Percentiles rank a stretch among this genome's conserved stretches.
phyloP scores from a whole-genome alignment of 805 yeast species.

The Henningerozyma blattae region DNA sequence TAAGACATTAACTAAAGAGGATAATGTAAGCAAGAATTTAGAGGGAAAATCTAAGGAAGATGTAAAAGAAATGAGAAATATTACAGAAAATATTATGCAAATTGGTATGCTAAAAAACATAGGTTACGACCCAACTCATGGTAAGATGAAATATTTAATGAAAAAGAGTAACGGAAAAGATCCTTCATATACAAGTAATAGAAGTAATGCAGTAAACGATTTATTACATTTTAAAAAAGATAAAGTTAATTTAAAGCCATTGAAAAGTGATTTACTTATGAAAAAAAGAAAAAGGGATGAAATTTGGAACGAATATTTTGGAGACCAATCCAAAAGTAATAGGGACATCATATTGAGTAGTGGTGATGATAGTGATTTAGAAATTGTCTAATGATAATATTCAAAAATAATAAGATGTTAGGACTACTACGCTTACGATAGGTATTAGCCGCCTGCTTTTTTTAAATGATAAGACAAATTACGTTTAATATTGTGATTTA shows the following conservation, averaged over 20 bases:
- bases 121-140: constrained; percentile 43
- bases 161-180: constrained; percentile 2
- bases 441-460: no score
- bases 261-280: constrained; percentile 20
- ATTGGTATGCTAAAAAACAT: constrained; percentile 28
- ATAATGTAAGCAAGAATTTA: constrained; percentile 9
- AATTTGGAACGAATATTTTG: constrained; percentile 21
- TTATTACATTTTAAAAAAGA: constrained; percentile 25
- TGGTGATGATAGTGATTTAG: constrained; percentile 22
- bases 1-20: constrained; percentile 5
- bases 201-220: constrained; percentile 16
- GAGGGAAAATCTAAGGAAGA: constrained; percentile 10
- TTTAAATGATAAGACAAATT: no score
- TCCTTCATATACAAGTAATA: constrained; percentile 5
- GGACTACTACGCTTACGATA: no score
- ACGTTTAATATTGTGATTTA: no score
- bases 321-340: constrained; percentile 6
- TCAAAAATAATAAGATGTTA: no score
- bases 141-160: constrained; percentile 13
- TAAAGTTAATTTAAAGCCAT: constrained; percentile 23
- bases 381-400: constrained; percentile 14
- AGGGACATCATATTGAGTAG: neutral
- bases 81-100: constrained; percentile 30
- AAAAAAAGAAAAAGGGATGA: constrained; percentile 19
- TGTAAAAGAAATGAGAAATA: constrained; percentile 16